A percentile compares a stretch with the other conserved stretches of the same genome.
Evolutionary conservation across 2,329 filamentous ascomycete genomes (phyloP).

Genomic region (Ophiocordyceps camponoti-leonardi): DNA sequence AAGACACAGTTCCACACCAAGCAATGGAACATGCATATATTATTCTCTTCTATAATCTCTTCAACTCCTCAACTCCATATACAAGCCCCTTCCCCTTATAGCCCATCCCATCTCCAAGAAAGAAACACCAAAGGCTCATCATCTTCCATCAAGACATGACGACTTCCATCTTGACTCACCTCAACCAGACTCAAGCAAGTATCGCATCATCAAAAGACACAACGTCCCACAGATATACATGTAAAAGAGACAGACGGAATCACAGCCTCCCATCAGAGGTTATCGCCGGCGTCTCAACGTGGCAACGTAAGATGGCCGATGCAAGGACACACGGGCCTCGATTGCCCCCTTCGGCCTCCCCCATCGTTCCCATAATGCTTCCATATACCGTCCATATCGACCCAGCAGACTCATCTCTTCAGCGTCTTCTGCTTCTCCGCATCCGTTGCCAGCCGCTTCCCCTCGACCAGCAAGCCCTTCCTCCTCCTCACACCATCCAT

Average conservation of each 20-base stretch:
- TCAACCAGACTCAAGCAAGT: not conserved
- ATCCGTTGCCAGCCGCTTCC: conserved; percentile 59
- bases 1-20: too few relatives aligned
- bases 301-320: not conserved
- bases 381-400: too few relatives aligned
- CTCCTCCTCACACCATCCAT: conserved; percentile 75
- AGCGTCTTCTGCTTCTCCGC: conserved; percentile 79
- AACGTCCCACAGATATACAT: not conserved
- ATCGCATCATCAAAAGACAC: not conserved
- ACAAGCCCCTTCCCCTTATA: too few relatives aligned
- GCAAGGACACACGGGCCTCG: not conserved
- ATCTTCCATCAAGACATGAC: not conserved
- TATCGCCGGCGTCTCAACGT: not conserved
- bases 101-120: too few relatives aligned
- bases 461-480: conserved; percentile 78
- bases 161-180: not conserved
- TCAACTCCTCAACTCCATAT: too few relatives aligned
- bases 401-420: conserved; percentile 28
- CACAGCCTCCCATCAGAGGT: not conserved
- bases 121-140: too few relatives aligned
- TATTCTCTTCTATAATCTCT: too few relatives aligned
- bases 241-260: too few relatives aligned
- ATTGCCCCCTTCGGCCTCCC: not conserved
- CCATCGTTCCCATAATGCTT: too few relatives aligned
- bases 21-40: too few relatives aligned